Conservation (phyloP, 768 basidiomycete species). For the Punctularia strigosozonata region DNA sequence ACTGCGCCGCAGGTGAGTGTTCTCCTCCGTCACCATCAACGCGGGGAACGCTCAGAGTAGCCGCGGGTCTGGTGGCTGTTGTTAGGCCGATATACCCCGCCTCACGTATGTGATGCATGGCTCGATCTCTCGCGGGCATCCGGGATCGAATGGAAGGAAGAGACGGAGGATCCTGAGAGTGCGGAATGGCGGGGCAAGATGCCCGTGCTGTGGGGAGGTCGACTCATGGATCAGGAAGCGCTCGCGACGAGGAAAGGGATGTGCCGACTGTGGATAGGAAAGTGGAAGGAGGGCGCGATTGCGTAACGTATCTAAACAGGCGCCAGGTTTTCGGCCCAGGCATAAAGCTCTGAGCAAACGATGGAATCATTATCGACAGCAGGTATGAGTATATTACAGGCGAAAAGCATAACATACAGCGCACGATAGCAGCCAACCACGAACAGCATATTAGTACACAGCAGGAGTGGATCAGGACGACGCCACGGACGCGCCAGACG, state of each 20-base stretch:
- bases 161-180: constrained; percentile 22
- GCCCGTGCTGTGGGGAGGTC: constrained; percentile 23
- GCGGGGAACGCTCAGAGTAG: too few relatives aligned
- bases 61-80: too few relatives aligned
- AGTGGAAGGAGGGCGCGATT: constrained; percentile 21
- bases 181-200: constrained; percentile 36
- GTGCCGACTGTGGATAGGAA: constrained; percentile 55
- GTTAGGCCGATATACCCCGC: constrained; percentile 47
- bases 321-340: not conserved
- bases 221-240: constrained; percentile 32
- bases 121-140: constrained; percentile 23
- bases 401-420: not conserved
- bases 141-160: constrained; percentile 40
- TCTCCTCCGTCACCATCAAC: too few relatives aligned
- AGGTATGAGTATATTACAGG: too few relatives aligned
- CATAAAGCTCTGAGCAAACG: too few relatives aligned
- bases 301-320: not conserved
- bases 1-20: constrained; percentile 56
- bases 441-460: too few relatives aligned
- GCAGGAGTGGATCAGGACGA: too few relatives aligned
- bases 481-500: too few relatives aligned
- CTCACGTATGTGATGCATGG: constrained; percentile 42
- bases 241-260: constrained; percentile 41
- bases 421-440: not conserved
- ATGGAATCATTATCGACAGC: too few relatives aligned